A percentile compares a stretch with the other conserved stretches of the same genome.
phyloP scores from a whole-genome alignment of 345 rosid genomes.

The Heritiera fomes region DNA sequence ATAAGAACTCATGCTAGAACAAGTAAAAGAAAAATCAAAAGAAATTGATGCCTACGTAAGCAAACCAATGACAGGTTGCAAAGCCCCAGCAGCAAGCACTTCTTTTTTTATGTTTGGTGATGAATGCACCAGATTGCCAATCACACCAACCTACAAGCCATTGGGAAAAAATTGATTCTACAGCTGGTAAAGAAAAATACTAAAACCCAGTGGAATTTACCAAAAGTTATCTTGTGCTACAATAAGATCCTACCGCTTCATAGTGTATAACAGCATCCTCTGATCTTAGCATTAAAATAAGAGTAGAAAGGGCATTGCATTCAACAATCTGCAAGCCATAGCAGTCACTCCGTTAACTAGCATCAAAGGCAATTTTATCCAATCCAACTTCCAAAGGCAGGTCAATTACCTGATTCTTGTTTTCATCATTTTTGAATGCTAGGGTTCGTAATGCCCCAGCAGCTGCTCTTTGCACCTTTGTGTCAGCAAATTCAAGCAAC shows the following conservation, averaged over 20 bases:
- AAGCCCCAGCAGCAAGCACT: conserved; percentile 93
- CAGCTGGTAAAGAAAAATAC: conserved; percentile 13
- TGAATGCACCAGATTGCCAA: conserved; percentile 96
- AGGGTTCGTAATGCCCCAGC: conserved; percentile 96
- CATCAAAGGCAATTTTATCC: conserved; percentile 12
- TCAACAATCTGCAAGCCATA: conserved; percentile 79
- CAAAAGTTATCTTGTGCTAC: conserved; percentile 8
- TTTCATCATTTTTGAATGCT: conserved; percentile 95
- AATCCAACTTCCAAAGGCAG: conserved; percentile 24
- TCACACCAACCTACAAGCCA: conserved; percentile 72
- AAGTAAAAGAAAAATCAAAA: neutral
- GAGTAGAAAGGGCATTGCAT: conserved; percentile 89
- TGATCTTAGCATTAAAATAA: conserved; percentile 90
- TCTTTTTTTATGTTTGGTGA: conserved; percentile 92
- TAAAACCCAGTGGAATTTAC: conserved; percentile 14
- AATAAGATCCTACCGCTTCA: conserved; percentile 75
- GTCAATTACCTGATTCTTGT: conserved; percentile 73
- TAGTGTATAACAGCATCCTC: conserved; percentile 98
- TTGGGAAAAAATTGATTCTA: neutral
- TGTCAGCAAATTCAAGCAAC: conserved; percentile 80
- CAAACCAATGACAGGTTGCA: conserved; percentile 94
- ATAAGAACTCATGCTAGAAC: neutral
- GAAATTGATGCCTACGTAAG: conserved; percentile 54
- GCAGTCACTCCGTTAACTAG: conserved; percentile 15
- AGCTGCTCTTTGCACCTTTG: conserved; percentile 98